Evolutionary conservation across 176 grass and related monocot species (phyloP).

Genomic region (Themeda triandra): DNA sequence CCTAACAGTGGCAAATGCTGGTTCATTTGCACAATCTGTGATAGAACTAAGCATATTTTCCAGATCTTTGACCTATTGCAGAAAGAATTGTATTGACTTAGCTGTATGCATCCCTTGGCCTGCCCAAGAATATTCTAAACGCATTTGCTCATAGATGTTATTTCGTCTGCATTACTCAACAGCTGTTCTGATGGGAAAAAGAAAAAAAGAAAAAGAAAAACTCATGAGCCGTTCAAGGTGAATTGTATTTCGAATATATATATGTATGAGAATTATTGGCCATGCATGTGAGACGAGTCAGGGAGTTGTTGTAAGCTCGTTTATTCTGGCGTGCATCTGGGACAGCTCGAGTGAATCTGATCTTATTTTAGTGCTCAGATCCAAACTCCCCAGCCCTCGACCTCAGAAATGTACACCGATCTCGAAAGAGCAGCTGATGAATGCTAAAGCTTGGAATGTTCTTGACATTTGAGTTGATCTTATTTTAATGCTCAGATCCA

Average conservation of each 20-base stretch:
- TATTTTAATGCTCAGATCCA: background rate
- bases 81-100: background rate
- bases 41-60: background rate
- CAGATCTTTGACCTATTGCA: background rate
- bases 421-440: conserved; percentile 12
- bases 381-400: conserved; percentile 10
- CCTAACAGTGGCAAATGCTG: background rate
- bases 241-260: conserved; percentile 9
- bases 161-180: background rate
- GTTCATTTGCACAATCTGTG: background rate
- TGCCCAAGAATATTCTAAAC: background rate
- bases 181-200: background rate
- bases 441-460: conserved; percentile 32
- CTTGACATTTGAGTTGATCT: conserved; percentile 12
- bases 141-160: background rate
- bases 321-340: conserved; percentile 33
- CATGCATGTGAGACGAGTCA: conserved; percentile 33
- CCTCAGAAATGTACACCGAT: conserved; percentile 5
- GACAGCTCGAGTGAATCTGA: conserved; percentile 26
- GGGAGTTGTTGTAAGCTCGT: background rate
- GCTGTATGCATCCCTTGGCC: background rate
- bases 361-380: conserved; percentile 35
- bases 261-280: background rate
- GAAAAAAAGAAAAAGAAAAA: background rate
- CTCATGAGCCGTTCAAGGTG: background rate